Base-by-base conservation (phyloP, 192 early-diverging fungal species). In the Entomortierella parvispora region DNA sequence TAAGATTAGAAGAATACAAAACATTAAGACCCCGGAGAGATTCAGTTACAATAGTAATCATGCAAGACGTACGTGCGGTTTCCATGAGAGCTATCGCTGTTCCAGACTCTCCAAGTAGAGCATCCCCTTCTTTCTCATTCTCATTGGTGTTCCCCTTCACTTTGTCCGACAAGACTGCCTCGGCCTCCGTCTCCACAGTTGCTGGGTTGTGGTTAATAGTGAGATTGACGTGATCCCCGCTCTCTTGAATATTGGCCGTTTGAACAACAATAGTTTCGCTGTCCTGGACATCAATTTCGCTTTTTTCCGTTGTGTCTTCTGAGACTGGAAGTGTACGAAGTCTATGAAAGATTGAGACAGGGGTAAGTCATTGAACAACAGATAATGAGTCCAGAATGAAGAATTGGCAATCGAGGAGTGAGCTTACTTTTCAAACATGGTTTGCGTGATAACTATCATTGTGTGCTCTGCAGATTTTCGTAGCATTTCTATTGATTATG, bases 401-500 rank as follows among this genome's bases (percentile, higher is more conserved):
- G n/a, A n/a, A n/a, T n/a, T n/a, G 15, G 46, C 10, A 5, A n/a
- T 25, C 20, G 17, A 26, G n/a, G 22, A 45, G 3, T 43, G 22
- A 8, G 28, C 67, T 53, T 84, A 90, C 84, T 91, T 87, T 62
- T 93, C 89, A 83, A 95, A 95, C 58, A 93, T 86, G 20, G 85
- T 79, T 70, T 90, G 86, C 17, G 91, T 86, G 58, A 95, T 87
- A 14, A 89, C 83, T 32, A 90, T 80, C 68, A 95, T 88, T 37
- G 91, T 93, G 58, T 95, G 89, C 59, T 94, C 93, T 29, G 93
- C 93, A 8, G 91, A 85, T 74, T 86, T 75, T 62, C 92, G 77
- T 12, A 94, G 64, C 76, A 94, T 86, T 74, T 95, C 93, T 92
- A 51, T 32, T 61, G 47, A n/a, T 15, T 6, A 14, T 18, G 53